Conservation (phyloP, 768 basidiomycete genomes). For the Kwoniella newhampshirensis region DNA sequence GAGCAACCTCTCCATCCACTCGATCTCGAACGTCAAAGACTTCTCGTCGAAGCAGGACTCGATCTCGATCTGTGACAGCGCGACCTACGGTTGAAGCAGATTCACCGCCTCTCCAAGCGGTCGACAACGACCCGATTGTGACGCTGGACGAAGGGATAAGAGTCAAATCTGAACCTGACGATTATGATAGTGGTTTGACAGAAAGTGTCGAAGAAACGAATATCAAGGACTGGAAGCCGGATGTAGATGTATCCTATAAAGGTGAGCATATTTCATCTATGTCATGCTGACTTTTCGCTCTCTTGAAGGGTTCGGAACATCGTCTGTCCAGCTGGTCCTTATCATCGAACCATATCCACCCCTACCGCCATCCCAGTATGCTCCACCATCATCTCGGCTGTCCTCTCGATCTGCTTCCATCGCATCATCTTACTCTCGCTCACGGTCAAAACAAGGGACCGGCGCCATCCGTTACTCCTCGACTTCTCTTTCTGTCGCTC, state of each 20-base stretch:
- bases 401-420: constrained; percentile 46
- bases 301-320: constrained; percentile 48
- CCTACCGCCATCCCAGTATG: constrained; percentile 33
- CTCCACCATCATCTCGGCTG: constrained; percentile 44
- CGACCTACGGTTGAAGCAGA: background rate
- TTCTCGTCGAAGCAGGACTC: constrained; percentile 4
- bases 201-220: constrained; percentile 24
- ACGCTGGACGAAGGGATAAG: constrained; percentile 17
- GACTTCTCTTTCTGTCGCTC: constrained; percentile 24
- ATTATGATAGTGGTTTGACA: constrained; percentile 19
- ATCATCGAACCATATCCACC: constrained; percentile 53
- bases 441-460: constrained; percentile 33
- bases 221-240: constrained; percentile 51
- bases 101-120: constrained; percentile 10
- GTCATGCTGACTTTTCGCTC: background rate
- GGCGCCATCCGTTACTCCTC: constrained; percentile 27
- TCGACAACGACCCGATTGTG: background rate
- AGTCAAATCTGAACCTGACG: constrained; percentile 28
- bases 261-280: constrained; percentile 28
- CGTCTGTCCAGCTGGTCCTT: constrained; percentile 50
- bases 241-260: constrained; percentile 45
- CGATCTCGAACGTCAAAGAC: constrained; percentile 9
- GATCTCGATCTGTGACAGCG: constrained; percentile 20
- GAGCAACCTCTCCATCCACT: constrained; percentile 13
- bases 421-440: constrained; percentile 36